Conservation (phyloP, 2,329 filamentous ascomycete genomes). For the Cordyceps militaris region DNA sequence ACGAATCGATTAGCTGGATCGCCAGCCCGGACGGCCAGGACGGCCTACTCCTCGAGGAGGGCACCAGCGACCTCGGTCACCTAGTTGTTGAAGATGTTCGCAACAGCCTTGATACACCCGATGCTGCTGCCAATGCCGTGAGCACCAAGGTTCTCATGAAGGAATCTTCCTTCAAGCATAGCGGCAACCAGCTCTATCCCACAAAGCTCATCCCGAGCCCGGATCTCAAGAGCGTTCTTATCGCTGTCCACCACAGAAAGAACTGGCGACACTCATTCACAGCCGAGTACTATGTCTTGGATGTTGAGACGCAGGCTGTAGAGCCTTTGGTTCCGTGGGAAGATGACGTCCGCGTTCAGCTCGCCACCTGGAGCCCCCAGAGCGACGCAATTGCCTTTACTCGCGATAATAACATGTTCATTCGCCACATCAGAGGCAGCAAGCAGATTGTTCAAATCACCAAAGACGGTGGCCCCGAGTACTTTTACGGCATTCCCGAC, state of each 20-base stretch:
- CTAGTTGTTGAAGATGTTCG: constrained; percentile 83
- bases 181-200: constrained; percentile 48
- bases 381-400: constrained; percentile 88
- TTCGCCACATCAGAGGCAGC: constrained; percentile 54
- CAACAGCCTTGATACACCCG: constrained; percentile 26
- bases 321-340: constrained; percentile 70
- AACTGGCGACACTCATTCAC: constrained; percentile 90
- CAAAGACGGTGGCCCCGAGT: constrained; percentile 73
- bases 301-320: constrained; percentile 71
- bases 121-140: constrained; percentile 25
- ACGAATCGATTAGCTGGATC: constrained; percentile 69
- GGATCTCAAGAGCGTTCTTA: constrained; percentile 76
- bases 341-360: constrained; percentile 61
- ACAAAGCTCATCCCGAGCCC: constrained; percentile 65
- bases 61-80: constrained; percentile 58
- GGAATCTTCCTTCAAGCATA: constrained; percentile 52
- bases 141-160: constrained; percentile 62
- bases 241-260: constrained; percentile 63
- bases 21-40: constrained; percentile 69
- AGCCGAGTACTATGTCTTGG: constrained; percentile 83
- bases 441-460: constrained; percentile 66
- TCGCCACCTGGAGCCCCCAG: constrained; percentile 83
- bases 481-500: constrained; percentile 94
- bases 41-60: constrained; percentile 73
- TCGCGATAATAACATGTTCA: constrained; percentile 79